These are phyloP conservation scores for Penicillium vulpinum DNA, from an alignment of 2,329 filamentous ascomycete genomes.

Conservation along the genomic window DNA sequence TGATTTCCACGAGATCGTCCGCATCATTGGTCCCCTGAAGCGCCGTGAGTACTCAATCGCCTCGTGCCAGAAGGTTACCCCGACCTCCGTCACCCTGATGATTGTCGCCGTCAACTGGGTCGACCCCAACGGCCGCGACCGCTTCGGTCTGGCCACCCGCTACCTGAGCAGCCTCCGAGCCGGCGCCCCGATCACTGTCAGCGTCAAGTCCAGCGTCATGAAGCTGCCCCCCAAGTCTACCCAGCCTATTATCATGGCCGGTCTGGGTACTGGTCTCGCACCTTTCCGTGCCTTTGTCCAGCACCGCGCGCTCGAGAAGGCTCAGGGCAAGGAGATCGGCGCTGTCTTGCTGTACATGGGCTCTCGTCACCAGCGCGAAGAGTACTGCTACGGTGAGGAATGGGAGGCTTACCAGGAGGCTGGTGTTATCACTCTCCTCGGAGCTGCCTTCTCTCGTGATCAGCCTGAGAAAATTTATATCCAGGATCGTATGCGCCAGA, in stretches of 20 bases:
- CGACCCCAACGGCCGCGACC: conserved; percentile 80
- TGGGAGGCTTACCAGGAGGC: conserved; percentile 98
- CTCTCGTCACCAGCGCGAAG: conserved; percentile 93
- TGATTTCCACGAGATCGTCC: conserved; percentile 80
- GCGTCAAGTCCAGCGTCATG: conserved; percentile 98
- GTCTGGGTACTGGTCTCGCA: conserved; percentile 93
- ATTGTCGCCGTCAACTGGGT: conserved; percentile 98
- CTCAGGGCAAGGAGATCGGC: conserved; percentile 94
- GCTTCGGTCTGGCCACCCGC: conserved; percentile 88
- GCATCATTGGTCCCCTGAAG: conserved; percentile 88
- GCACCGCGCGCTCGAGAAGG: conserved; percentile 96
- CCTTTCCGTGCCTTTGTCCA: conserved; percentile 99
- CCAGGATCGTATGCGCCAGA: conserved; percentile 95
- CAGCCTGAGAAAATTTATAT: conserved; percentile 99
- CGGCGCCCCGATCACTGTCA: conserved; percentile 80
- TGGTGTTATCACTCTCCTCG: conserved; percentile 90
- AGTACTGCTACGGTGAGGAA: conserved; percentile 98
- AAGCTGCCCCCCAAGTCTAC: conserved; percentile 88
- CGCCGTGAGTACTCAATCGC: conserved; percentile 98
- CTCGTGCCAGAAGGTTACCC: conserved; percentile 91
- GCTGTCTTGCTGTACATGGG: conserved; percentile 94
- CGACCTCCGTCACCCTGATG: conserved; percentile 86
- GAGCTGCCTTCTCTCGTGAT: conserved; percentile 91
- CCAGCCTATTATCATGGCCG: conserved; percentile 96
- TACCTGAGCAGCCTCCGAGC: conserved; percentile 77